Evolutionary conservation across 345 rosid genomes (phyloP).

Genomic region (Turnera subulata): DNA sequence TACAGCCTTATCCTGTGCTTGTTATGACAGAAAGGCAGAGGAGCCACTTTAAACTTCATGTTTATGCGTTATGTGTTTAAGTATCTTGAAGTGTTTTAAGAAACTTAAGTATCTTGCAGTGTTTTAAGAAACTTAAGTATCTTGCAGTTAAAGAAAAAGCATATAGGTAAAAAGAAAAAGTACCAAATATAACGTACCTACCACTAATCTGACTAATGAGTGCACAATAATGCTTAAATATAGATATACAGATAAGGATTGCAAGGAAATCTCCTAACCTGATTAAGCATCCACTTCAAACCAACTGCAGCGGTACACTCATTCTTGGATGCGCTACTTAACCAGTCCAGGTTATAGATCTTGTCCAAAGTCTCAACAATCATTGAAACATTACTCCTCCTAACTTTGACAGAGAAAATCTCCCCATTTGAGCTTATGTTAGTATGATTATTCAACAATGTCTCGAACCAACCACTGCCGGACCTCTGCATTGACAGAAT

Average conservation of each 20-base stretch:
- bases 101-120: neutral
- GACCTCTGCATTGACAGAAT: slow-evolving; percentile 99
- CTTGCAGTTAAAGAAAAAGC: too few relatives aligned
- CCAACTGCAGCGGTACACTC: slow-evolving; percentile 98
- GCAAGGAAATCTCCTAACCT: slow-evolving; percentile 41
- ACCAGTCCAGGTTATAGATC: slow-evolving; percentile 85
- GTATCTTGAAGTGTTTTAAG: neutral
- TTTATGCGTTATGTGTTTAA: neutral
- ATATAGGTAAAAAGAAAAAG: neutral
- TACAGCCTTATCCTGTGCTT: neutral
- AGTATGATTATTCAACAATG: slow-evolving; percentile 85
- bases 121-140: too few relatives aligned
- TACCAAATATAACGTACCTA: neutral
- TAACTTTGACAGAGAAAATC: slow-evolving; percentile 83
- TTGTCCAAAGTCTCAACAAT: slow-evolving; percentile 77
- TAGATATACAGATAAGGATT: neutral
- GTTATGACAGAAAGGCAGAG: neutral
- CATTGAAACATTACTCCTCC: slow-evolving; percentile 71
- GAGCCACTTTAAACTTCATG: neutral
- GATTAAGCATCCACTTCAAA: slow-evolving; percentile 99
- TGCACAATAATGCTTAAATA: neutral
- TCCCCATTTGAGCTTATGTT: slow-evolving; percentile 98
- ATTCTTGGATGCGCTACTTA: slow-evolving; percentile 94
- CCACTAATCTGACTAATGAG: neutral
- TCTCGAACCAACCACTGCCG: slow-evolving; percentile 99